Conservation (phyloP, 176 grass and related monocot genomes). For the Rhynchospora pubera region DNA sequence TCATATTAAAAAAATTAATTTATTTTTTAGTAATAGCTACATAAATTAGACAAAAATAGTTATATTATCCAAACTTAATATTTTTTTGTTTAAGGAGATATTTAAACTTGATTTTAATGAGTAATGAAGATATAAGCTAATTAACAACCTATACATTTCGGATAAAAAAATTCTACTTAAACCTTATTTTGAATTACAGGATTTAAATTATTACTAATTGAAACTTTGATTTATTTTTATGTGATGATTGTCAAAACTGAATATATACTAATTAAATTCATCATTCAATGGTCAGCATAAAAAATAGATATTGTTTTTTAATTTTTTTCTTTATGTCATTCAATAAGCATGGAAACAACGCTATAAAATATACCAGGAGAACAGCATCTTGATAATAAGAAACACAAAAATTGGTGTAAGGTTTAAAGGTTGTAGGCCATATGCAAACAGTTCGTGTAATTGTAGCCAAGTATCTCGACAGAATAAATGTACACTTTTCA, state of each 20-base stretch:
- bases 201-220: too few species aligned
- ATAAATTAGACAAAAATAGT: too few species aligned
- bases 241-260: too few species aligned
- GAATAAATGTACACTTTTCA: not conserved
- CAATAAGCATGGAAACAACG: not conserved
- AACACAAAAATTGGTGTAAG: not conserved
- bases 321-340: too few species aligned
- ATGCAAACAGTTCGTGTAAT: not conserved
- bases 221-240: too few species aligned
- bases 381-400: not conserved
- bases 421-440: not conserved
- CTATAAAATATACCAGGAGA: not conserved
- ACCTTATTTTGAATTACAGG: too few species aligned
- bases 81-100: not conserved
- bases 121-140: not conserved
- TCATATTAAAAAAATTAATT: not conserved
- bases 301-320: too few species aligned
- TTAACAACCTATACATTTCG: not conserved
- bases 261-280: too few species aligned
- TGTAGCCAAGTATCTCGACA: not conserved
- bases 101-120: not conserved
- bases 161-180: too few species aligned
- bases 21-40: not conserved
- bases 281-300: too few species aligned
- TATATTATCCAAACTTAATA: not conserved